These are phyloP conservation scores for Chlorophyllum brunneum DNA, from an alignment of 768 basidiomycete genomes.

Conservation along the genomic window DNA sequence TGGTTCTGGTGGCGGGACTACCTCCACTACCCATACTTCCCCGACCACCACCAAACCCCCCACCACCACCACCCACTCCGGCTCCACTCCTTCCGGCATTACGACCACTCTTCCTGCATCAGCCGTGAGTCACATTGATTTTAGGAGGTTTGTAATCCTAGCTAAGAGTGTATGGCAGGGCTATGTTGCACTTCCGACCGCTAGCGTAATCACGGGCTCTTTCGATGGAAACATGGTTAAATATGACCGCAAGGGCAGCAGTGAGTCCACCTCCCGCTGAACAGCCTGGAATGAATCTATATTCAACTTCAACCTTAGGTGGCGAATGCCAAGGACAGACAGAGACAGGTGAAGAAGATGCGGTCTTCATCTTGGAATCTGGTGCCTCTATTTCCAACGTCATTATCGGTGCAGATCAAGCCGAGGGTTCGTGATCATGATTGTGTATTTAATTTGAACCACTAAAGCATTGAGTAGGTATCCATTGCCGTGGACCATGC, in stretches of 20 bases:
- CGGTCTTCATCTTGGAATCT: constrained; percentile 25
- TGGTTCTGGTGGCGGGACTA: too few species aligned
- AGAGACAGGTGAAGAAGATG: constrained; percentile 25
- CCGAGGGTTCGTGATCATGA: constrained; percentile 18
- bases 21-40: too few species aligned
- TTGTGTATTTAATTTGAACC: not conserved
- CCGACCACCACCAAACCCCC: constrained; percentile 7
- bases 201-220: constrained; percentile 24
- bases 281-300: not conserved
- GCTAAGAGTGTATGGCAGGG: constrained; percentile 14
- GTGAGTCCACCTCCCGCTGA: constrained; percentile 13
- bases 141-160: not conserved
- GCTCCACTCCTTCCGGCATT: constrained; percentile 19
- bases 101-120: constrained; percentile 24
- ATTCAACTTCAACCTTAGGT: constrained; percentile 15
- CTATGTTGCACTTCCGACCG: constrained; percentile 24
- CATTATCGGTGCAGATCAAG: constrained; percentile 25
- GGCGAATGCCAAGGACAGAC: constrained; percentile 23
- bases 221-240: constrained; percentile 27
- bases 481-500: constrained; percentile 26
- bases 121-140: constrained; percentile 16
- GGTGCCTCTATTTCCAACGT: constrained; percentile 27
- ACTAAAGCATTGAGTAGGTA: constrained; percentile 13
- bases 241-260: constrained; percentile 26
- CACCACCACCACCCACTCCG: constrained; percentile 16